Percentiles rank a stretch among this genome's conserved stretches.
These are phyloP conservation scores for Guyanaporus albipodus DNA, from an alignment of 768 basidiomycete species.

Conservation along the genomic window DNA sequence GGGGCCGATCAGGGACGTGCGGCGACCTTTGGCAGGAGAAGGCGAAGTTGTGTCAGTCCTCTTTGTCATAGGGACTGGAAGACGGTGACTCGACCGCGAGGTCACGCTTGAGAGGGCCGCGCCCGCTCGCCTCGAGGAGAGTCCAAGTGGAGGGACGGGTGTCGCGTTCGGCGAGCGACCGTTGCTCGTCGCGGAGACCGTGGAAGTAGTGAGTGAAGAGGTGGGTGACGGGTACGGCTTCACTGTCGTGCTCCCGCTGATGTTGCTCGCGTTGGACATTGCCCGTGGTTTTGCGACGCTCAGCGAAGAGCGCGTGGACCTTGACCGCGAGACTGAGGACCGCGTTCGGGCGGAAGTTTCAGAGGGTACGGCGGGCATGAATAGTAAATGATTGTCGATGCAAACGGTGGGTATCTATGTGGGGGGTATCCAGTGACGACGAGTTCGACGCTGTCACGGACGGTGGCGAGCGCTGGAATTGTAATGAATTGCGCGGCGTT, in stretches of 20 bases:
- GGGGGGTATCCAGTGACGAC: constrained; percentile 8
- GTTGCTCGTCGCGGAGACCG: constrained; percentile 19
- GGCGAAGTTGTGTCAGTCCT: constrained; percentile 27
- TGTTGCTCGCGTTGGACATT: constrained; percentile 46
- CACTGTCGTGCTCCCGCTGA: constrained; percentile 50
- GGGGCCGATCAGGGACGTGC: constrained; percentile 26
- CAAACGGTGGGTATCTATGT: constrained; percentile 17
- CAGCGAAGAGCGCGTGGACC: constrained; percentile 40
- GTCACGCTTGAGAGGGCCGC: constrained; percentile 37
- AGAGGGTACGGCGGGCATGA: constrained; percentile 42
- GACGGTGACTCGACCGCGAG: constrained; percentile 34
- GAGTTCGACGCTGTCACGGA: constrained; percentile 16
- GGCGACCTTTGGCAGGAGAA: constrained; percentile 26
- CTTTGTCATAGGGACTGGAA: constrained; percentile 36
- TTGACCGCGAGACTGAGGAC: constrained; percentile 39
- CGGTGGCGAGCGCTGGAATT: constrained; percentile 13
- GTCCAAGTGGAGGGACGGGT: constrained; percentile 38
- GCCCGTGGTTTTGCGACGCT: constrained; percentile 49
- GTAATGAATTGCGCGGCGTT: constrained; percentile 3
- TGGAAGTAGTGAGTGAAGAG: constrained; percentile 23
- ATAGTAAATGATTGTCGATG: no score
- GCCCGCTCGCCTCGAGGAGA: constrained; percentile 35
- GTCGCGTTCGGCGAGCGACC: constrained; percentile 50
- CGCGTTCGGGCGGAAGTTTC: constrained; percentile 49
- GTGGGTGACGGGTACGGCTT: constrained; percentile 30